These are phyloP conservation scores for Podaxis sp. DNA, from an alignment of 768 basidiomycete species.

Conservation along the genomic window DNA sequence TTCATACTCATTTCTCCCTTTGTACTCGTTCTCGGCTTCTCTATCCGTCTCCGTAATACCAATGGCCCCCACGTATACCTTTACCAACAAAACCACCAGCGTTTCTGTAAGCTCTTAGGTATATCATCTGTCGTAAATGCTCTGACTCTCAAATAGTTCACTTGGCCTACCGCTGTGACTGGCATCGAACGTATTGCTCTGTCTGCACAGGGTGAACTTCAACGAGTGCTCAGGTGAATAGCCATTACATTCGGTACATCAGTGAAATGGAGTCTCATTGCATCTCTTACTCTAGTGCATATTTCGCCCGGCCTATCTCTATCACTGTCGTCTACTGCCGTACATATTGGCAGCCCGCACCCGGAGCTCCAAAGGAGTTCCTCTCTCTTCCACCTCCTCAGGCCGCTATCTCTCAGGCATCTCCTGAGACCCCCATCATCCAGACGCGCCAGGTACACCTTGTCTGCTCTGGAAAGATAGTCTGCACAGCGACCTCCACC, in stretches of 20 bases:
- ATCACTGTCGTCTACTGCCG: constrained; percentile 59
- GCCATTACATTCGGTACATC: not conserved
- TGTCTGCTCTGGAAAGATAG: constrained; percentile 49
- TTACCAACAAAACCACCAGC: constrained; percentile 44
- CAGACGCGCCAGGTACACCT: constrained; percentile 69
- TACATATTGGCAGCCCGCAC: constrained; percentile 34
- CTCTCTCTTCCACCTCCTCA: constrained; percentile 34
- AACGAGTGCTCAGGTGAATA: constrained; percentile 61
- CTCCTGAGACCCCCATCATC: constrained; percentile 50
- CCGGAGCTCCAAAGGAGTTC: constrained; percentile 25
- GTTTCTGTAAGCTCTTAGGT: constrained; percentile 21
- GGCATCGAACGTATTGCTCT: constrained; percentile 72
- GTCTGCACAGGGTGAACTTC: constrained; percentile 69
- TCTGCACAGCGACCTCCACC: constrained; percentile 65
- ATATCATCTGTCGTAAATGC: too few relatives aligned
- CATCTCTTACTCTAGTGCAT: constrained; percentile 43
- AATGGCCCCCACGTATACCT: constrained; percentile 40
- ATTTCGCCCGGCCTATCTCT: constrained; percentile 62
- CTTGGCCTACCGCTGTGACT: constrained; percentile 51
- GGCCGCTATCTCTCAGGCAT: constrained; percentile 37
- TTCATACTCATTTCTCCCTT: not conserved
- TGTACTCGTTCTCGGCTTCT: not conserved
- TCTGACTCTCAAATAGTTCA: constrained; percentile 33
- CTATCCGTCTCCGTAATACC: not conserved
- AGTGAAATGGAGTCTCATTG: not conserved